Percentiles rank a stretch among this genome's conserved stretches.
These are phyloP conservation scores for Mariannaea sp. DNA, from an alignment of 2,329 filamentous ascomycete species.

Conservation along the genomic window DNA sequence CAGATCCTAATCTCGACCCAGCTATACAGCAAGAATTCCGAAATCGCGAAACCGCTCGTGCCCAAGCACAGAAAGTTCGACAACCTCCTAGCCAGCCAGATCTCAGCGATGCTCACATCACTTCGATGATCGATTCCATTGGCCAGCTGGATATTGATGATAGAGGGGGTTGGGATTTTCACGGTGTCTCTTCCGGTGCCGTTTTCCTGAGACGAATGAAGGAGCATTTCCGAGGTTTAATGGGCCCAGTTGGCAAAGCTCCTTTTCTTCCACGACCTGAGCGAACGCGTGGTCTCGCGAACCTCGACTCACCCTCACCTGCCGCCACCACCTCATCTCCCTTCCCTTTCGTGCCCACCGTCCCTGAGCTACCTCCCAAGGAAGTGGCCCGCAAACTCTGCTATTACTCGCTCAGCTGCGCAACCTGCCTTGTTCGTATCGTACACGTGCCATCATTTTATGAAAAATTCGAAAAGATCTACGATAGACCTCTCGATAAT, in stretches of 20 bases:
- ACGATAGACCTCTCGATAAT: constrained; percentile 67
- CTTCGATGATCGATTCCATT: constrained; percentile 94
- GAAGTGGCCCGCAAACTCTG: constrained; percentile 59
- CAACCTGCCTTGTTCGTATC: constrained; percentile 66
- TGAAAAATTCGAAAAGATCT: constrained; percentile 75
- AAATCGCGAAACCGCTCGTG: constrained; percentile 57
- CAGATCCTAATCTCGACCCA: constrained; percentile 82
- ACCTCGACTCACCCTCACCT: constrained; percentile 73
- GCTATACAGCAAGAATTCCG: constrained; percentile 72
- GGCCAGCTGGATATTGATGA: constrained; percentile 92
- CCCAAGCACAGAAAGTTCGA: constrained; percentile 46
- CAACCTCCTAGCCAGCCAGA: constrained; percentile 45
- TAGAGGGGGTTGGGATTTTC: constrained; percentile 90
- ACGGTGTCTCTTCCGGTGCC: constrained; percentile 88
- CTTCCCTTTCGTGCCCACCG: constrained; percentile 55
- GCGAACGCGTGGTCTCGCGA: constrained; percentile 55
- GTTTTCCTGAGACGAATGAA: constrained; percentile 88
- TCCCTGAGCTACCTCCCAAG: constrained; percentile 71
- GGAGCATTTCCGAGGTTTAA: constrained; percentile 80
- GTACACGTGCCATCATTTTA: constrained; percentile 85
- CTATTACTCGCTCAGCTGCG: constrained; percentile 60
- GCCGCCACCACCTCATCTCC: constrained; percentile 66
- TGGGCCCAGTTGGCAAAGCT: constrained; percentile 66
- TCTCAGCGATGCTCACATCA: constrained; percentile 73
- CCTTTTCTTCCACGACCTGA: constrained; percentile 62